phyloP scores from a whole-genome alignment of 495 filamentous ascomycete species.

The Cladorrhinum samala region DNA sequence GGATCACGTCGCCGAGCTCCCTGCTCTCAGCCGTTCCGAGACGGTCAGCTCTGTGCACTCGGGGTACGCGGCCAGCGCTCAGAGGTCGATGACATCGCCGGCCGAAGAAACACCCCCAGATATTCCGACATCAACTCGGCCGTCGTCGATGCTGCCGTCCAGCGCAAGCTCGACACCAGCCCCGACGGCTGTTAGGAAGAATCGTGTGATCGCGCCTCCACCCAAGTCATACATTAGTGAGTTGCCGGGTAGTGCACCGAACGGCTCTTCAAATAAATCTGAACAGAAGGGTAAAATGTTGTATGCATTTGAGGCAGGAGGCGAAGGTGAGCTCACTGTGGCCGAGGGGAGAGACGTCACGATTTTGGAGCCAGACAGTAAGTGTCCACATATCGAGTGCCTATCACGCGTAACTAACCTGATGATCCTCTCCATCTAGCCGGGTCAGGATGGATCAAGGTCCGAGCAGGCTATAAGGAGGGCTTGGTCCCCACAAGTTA shows the following conservation, averaged over 20 bases:
- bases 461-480: conserved; percentile 61
- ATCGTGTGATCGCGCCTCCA: conserved; percentile 79
- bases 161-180: conserved; percentile 25
- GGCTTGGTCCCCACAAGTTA: conserved; percentile 87
- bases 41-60: conserved; percentile 93
- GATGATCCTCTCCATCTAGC: conserved; percentile 52
- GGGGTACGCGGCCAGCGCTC: conserved; percentile 74
- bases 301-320: conserved; percentile 74
- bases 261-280: conserved; percentile 27
- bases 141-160: conserved; percentile 17
- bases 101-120: conserved; percentile 38
- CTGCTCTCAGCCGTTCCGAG: conserved; percentile 66
- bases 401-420: too few relatives aligned
- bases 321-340: conserved; percentile 73
- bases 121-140: conserved; percentile 27
- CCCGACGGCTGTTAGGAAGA: conserved; percentile 30
- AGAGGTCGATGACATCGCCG: conserved; percentile 62
- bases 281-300: conserved; percentile 81
- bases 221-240: conserved; percentile 70
- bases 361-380: conserved; percentile 86
- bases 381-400: too few relatives aligned
- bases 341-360: conserved; percentile 67
- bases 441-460: conserved; percentile 84
- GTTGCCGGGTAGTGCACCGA: conserved; percentile 45
- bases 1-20: conserved; percentile 44